A percentile compares a stretch with the other conserved stretches of the same genome.
Conservation (phyloP, 1,139 yeast species). For the Arxiozyma heterogenica region DNA sequence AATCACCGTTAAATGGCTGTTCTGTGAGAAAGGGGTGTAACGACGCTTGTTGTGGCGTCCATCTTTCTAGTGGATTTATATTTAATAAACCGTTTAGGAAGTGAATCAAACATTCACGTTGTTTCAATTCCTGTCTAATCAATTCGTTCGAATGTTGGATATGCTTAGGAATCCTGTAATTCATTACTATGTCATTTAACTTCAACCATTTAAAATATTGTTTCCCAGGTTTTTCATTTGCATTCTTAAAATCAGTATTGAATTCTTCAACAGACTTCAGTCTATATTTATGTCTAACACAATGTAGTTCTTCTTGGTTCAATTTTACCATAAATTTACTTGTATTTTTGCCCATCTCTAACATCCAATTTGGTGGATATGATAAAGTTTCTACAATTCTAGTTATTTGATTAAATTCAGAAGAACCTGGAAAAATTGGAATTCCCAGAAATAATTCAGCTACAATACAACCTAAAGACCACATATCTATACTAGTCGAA, state of each 20-base stretch:
- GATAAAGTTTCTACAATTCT: conserved; percentile 81
- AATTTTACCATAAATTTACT: conserved; percentile 53
- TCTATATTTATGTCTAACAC: conserved; percentile 33
- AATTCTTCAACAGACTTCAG: conserved; percentile 54
- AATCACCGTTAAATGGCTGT: conserved; percentile 36
- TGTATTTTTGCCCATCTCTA: conserved; percentile 87
- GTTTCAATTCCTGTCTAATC: conserved; percentile 64
- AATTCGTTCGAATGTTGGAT: conserved; percentile 54
- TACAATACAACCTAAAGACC: conserved; percentile 96
- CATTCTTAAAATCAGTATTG: conserved; percentile 39
- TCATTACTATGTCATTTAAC: conserved; percentile 64
- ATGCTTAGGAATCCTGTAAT: conserved; percentile 65
- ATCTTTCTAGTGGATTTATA: conserved; percentile 83
- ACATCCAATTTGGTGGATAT: conserved; percentile 89
- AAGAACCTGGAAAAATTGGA: conserved; percentile 91
- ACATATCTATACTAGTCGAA: conserved; percentile 90
- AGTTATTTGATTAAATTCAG: conserved; percentile 83
- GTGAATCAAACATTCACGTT: conserved; percentile 64
- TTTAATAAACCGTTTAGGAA: conserved; percentile 71
- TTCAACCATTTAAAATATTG: conserved; percentile 72
- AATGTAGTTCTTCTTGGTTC: conserved; percentile 28
- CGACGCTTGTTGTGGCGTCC: conserved; percentile 94
- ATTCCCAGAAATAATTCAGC: conserved; percentile 89
- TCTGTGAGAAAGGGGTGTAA: conserved; percentile 81
- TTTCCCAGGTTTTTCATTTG: conserved; percentile 69